Conservation (phyloP, 2,329 filamentous ascomycete genomes). For the Colletotrichum euphorbiae region DNA sequence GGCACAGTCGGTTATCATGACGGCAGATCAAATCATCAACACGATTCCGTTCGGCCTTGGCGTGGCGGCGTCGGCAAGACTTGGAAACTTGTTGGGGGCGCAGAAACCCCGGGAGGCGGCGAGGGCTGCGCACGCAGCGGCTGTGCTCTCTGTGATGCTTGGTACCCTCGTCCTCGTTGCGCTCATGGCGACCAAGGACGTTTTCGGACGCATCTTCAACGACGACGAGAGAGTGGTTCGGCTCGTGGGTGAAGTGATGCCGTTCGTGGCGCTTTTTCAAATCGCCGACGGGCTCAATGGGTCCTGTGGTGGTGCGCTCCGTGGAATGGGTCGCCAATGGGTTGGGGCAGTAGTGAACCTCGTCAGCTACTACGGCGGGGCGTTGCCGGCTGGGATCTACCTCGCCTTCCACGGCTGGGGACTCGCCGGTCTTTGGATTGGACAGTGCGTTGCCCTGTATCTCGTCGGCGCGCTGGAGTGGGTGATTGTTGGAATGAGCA, state of each 20-base stretch:
- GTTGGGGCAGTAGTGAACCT: slow-evolving; percentile 86
- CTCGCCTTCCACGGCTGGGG: slow-evolving; percentile 91
- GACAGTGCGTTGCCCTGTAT: slow-evolving; percentile 84
- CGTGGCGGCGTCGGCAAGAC: slow-evolving; percentile 80
- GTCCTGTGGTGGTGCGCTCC: slow-evolving; percentile 81
- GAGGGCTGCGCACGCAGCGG: slow-evolving; percentile 80
- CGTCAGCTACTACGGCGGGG: slow-evolving; percentile 85
- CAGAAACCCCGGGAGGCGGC: slow-evolving; percentile 73
- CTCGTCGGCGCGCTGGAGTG: slow-evolving; percentile 83
- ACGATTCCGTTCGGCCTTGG: slow-evolving; percentile 90
- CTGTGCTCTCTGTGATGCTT: slow-evolving; percentile 76
- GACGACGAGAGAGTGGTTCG: slow-evolving; percentile 77
- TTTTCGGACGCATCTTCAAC: slow-evolving; percentile 85
- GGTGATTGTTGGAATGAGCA: slow-evolving; percentile 80
- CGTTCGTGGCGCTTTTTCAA: slow-evolving; percentile 89
- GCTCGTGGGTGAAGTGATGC: slow-evolving; percentile 82
- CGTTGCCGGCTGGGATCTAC: slow-evolving; percentile 83
- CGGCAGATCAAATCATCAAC: slow-evolving; percentile 84
- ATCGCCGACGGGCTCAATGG: slow-evolving; percentile 91
- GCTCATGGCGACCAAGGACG: slow-evolving; percentile 76
- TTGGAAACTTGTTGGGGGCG: slow-evolving; percentile 84
- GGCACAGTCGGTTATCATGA: slow-evolving; percentile 91
- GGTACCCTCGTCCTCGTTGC: slow-evolving; percentile 75
- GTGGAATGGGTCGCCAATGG: slow-evolving; percentile 89
- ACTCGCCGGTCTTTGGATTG: slow-evolving; percentile 82